These are phyloP conservation scores for Cymbidium sinense DNA, from an alignment of 106 monocot genomes.

Conservation along the genomic window DNA sequence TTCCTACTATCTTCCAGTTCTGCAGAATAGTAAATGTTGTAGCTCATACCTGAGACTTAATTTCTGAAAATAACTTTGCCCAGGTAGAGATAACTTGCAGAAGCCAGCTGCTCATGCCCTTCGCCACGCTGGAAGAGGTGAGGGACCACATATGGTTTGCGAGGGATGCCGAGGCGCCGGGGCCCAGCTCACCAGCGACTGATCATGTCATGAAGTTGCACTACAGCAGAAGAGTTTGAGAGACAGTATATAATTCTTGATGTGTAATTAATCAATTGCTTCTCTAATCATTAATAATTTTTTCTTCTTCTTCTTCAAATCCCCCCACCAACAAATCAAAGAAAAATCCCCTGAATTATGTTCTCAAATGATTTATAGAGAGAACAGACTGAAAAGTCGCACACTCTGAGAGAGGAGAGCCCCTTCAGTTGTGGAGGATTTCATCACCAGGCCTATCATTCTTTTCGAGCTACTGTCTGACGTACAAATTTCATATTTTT, in stretches of 20 bases:
- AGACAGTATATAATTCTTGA: not conserved
- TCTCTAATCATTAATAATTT: not conserved
- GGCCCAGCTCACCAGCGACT: not conserved
- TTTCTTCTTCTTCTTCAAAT: not conserved
- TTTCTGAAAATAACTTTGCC: not conserved
- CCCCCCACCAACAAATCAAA: not conserved
- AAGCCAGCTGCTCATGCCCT: conserved; percentile 43
- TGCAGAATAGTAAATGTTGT: no score
- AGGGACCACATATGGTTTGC: conserved; percentile 44
- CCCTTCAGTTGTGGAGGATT: no score
- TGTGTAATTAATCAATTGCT: conserved; percentile 7
- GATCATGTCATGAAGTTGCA: conserved; percentile 26
- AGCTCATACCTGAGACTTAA: no score
- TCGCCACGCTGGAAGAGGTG: conserved; percentile 37
- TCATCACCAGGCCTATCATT: no score
- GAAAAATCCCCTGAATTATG: no score
- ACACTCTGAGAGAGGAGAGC: no score
- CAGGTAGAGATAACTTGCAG: conserved; percentile 57
- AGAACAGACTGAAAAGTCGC: no score
- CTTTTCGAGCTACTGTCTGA: no score
- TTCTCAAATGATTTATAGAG: no score
- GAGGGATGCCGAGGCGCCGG: not conserved
- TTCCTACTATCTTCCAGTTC: no score
- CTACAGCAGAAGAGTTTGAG: conserved; percentile 20
- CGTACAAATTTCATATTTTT: no score